Evolutionary conservation across 768 basidiomycete genomes (phyloP).

Genomic region (Mycena floridula): DNA sequence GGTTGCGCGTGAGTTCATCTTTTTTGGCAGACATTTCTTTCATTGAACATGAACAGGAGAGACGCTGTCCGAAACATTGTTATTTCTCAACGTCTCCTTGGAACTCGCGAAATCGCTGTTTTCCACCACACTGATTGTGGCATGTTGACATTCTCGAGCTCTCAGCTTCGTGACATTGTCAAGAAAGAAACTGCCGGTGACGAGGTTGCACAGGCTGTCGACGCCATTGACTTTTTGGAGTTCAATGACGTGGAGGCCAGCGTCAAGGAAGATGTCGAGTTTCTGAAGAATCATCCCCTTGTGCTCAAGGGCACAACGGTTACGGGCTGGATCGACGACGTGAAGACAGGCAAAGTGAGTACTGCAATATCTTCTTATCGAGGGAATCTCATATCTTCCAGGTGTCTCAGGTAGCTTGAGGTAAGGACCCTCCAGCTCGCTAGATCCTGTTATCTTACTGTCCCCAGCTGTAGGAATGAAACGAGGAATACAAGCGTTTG

Average conservation of each 20-base stretch:
- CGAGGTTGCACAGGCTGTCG: constrained; percentile 19
- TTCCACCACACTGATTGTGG: constrained; percentile 54
- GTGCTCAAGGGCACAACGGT: constrained; percentile 32
- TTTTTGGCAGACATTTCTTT: background rate
- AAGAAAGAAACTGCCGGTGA: constrained; percentile 22
- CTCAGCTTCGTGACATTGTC: constrained; percentile 29
- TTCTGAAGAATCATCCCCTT: constrained; percentile 33
- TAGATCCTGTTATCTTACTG: no score
- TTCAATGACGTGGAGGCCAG: constrained; percentile 32
- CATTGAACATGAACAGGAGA: constrained; percentile 26
- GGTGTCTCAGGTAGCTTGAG: no score
- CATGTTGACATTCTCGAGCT: constrained; percentile 40
- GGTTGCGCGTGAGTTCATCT: constrained; percentile 33
- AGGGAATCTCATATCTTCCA: no score
- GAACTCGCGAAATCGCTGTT: constrained; percentile 41
- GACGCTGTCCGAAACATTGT: constrained; percentile 45
- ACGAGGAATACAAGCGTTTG: no score
- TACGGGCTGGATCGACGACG: constrained; percentile 48
- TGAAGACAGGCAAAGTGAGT: constrained; percentile 47
- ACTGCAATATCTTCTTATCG: background rate
- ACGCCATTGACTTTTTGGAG: constrained; percentile 35
- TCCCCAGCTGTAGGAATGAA: no score
- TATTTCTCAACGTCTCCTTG: constrained; percentile 46
- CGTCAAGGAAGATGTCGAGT: constrained; percentile 39
- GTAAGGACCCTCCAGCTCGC: no score